Evolutionary conservation across 2,329 filamentous ascomycete genomes (phyloP), one percentile per base, ranked within the genome.

Genomic region (Pyrenophora teres): DNA sequence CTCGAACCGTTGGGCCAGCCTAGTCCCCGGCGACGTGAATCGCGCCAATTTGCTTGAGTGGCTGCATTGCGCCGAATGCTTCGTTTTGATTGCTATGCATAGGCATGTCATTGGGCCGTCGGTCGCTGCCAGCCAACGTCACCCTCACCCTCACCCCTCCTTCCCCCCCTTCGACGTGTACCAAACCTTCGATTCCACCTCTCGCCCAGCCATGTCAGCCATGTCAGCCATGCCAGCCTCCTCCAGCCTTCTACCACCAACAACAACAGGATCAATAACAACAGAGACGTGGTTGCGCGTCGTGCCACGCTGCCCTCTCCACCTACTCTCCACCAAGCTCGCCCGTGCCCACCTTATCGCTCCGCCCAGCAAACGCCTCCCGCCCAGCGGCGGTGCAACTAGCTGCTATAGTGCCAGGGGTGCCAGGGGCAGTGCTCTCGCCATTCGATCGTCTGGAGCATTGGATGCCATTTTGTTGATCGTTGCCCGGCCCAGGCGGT

Each of bases 281-380:
- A 35, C 35, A 43, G 25, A 43, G 15, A 27, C 5, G 19, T 21
- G 15, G 21, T 38, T 42, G n/a, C 37, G 40, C 30, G 41, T 42
- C 9, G 57, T 57, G 54, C 58, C 56, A 60, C 58, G 58, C 58
- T 58, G 53, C 49, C 49, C 42, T 31, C 18, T 36, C 48, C 27
- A 30, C 27, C 5, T 12, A 12, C 10, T 47, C 54, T 53, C 55
- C 47, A 50, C 52, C 35, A 40, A 55, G 19, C 47, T 50, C 53
- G 54, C 50, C 46, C 47, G 42, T 43, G 38, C 27, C 31, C 45
- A 54, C 21, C 55, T 56, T 60, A 57, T 59, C 58, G 53, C 40
- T 46, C 18, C 53, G 41, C 58, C 27, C 54, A 60, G 45, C 48
- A 48, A 45, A 52, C 48, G 48, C 46, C 48, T 46, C 46, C 57